A percentile compares a stretch with the other conserved stretches of the same genome.
Evolutionary conservation across 192 early-diverging fungal species (phyloP).

Genomic region (Mortierella antarctica): DNA sequence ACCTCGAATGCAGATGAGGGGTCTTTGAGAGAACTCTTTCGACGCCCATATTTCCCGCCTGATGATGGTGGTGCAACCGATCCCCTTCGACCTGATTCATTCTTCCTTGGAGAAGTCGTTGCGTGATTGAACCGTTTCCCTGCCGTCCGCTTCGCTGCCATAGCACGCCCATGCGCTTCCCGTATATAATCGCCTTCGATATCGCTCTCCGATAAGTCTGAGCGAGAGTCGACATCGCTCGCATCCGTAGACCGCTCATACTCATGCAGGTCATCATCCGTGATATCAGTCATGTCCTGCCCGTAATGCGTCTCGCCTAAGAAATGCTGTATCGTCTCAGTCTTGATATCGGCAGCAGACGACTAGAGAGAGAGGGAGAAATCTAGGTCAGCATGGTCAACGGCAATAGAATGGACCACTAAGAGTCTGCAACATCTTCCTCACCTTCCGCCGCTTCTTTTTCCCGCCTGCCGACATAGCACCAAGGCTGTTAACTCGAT

Average conservation of each 20-base stretch:
- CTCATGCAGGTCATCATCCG: slow-evolving; percentile 19
- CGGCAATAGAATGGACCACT: not conserved
- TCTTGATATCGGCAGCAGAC: slow-evolving; percentile 23
- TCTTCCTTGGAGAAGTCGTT: not conserved
- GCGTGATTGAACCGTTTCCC: slow-evolving; percentile 33
- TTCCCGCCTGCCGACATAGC: slow-evolving; percentile 38
- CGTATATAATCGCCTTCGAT: slow-evolving; percentile 15
- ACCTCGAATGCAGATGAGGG: not conserved
- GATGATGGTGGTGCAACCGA: slow-evolving; percentile 16
- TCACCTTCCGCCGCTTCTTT: slow-evolving; percentile 46
- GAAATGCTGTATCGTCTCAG: slow-evolving; percentile 11
- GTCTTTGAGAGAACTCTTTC: slow-evolving; percentile 51
- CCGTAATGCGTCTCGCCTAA: slow-evolving; percentile 19
- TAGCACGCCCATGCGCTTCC: slow-evolving; percentile 5
- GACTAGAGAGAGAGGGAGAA: slow-evolving; percentile 13
- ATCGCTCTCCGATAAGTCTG: slow-evolving; percentile 5
- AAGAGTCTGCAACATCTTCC: not conserved
- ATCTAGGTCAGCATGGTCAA: too few species aligned
- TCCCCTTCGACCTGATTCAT: not conserved
- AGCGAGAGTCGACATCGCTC: slow-evolving; percentile 19
- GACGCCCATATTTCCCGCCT: slow-evolving; percentile 43
- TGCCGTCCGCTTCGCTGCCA: slow-evolving; percentile 14
- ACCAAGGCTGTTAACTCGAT: slow-evolving; percentile 29
- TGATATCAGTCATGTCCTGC: slow-evolving; percentile 29
- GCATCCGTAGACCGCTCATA: slow-evolving; percentile 10